Evolutionary conservation across 805 yeast species (phyloP), one percentile per base, ranked within the genome.

Genomic region (Candida rishiriensis): DNA sequence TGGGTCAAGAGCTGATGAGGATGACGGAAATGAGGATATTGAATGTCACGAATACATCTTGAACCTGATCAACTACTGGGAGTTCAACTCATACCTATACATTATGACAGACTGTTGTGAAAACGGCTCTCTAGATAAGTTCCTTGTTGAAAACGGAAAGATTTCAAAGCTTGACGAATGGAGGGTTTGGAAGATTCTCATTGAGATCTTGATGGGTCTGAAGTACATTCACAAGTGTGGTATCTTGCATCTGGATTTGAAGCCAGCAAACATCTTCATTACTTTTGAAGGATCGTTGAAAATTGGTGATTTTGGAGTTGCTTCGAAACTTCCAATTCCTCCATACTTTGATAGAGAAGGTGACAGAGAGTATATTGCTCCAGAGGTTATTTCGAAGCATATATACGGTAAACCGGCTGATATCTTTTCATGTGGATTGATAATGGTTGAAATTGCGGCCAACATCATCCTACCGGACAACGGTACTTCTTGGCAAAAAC

Each of bases 231-330:
- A 93, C 61, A 75, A 72, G 56, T 81, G 84, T 49, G 76, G 76
- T 48, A 83, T 87, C 42, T 69, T 90, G 40, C 99, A 93, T 66
- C 69, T 93, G 42, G 99, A 93, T 65, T 66, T 93, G 59, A 93
- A 93, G 65, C 99, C 99, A 1, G 97, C 97, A 2, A 93, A 93
- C 63, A 81, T 93, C 3, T 84, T 93, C 57, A 83, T 93, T 41
- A 88, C 97, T 1, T 93, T 93, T 66, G 98, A 93, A 61, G 99
- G 99, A 28, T 78, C 81, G 29, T 74, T 93, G 55, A 93, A 91
- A 68, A 85, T 93, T 58, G 99, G 97, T 15, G 99, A 93, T 66
- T 93, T 93, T 70, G 99, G 99, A 9, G 79, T 93, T 73, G 96
- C 97, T 6, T 78, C 96, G 3, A 79, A 78, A 52, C 69, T 81